Evolutionary conservation across 129 eudicot species (phyloP).

Genomic region (Oenanthe sinensis): DNA sequence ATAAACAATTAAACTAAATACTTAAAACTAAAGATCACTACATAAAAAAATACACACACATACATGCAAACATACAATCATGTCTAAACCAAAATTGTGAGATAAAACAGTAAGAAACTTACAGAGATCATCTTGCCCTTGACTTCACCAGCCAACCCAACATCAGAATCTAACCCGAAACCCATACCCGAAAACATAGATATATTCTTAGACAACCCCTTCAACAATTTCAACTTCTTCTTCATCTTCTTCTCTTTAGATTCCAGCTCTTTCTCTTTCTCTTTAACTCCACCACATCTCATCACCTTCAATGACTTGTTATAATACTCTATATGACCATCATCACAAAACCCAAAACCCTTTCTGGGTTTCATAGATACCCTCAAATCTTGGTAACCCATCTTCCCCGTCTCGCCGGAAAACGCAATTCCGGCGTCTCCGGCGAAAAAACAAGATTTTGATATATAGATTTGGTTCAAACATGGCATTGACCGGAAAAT

Average conservation of each 20-base stretch:
- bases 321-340: slow-evolving; percentile 52
- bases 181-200: slow-evolving; percentile 43
- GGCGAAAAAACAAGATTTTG: neutral
- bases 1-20: neutral
- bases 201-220: slow-evolving; percentile 49
- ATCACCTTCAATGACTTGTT: neutral
- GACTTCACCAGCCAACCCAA: slow-evolving; percentile 35
- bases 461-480: slow-evolving; percentile 8
- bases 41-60: neutral
- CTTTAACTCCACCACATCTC: slow-evolving; percentile 17
- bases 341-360: slow-evolving; percentile 37
- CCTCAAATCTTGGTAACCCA: neutral
- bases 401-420: neutral
- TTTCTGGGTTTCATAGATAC: slow-evolving; percentile 4
- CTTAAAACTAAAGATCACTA: neutral
- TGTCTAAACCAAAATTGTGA: neutral
- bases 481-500: slow-evolving; percentile 25
- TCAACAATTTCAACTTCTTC: slow-evolving; percentile 53
- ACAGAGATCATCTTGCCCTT: slow-evolving; percentile 60
- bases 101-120: slow-evolving; percentile 13
- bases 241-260: slow-evolving; percentile 44
- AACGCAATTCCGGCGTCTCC: neutral
- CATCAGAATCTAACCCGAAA: slow-evolving; percentile 39
- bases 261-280: slow-evolving; percentile 24
- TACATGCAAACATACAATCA: neutral